These are phyloP conservation scores for Citrullus colocynthis DNA, from an alignment of 306 rosid species.

Conservation along the genomic window DNA sequence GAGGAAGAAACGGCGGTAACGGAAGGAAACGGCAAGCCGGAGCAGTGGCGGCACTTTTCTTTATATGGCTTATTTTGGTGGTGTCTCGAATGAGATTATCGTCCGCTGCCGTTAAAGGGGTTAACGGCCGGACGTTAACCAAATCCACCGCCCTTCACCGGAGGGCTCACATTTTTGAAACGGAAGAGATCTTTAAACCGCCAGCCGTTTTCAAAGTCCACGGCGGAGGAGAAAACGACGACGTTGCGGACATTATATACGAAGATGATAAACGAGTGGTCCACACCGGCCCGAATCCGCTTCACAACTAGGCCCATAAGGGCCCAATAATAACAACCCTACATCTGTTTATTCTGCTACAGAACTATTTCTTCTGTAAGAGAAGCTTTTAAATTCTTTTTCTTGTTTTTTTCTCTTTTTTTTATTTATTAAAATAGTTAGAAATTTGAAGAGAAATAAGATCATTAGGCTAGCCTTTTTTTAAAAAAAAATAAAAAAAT, in stretches of 20 bases:
- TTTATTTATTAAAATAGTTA: not conserved
- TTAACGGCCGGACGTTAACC: not conserved
- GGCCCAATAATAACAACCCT: not conserved
- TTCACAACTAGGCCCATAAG: constrained; percentile 48
- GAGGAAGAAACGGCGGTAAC: not conserved
- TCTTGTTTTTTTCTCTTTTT: not conserved
- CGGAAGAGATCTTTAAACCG: not conserved
- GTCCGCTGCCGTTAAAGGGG: not conserved
- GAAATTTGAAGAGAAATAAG: not conserved
- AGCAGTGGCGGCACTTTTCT: not conserved
- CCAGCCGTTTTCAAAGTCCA: not conserved
- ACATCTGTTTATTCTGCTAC: not conserved
- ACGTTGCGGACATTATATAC: constrained; percentile 13
- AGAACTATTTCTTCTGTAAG: constrained; percentile 1
- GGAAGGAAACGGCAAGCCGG: not conserved
- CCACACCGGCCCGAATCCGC: constrained; percentile 94
- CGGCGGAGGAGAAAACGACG: not conserved
- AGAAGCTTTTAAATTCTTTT: not conserved
- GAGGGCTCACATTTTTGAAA: not conserved
- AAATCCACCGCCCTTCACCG: not conserved
- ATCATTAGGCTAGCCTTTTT: constrained; percentile 12
- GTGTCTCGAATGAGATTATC: not conserved
- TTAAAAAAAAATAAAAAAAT: not conserved
- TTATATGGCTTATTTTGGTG: not conserved
- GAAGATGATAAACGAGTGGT: constrained; percentile 56